Evolutionary conservation across 176 grass and related monocot species (phyloP).

Genomic region (Lolium multiflorum): DNA sequence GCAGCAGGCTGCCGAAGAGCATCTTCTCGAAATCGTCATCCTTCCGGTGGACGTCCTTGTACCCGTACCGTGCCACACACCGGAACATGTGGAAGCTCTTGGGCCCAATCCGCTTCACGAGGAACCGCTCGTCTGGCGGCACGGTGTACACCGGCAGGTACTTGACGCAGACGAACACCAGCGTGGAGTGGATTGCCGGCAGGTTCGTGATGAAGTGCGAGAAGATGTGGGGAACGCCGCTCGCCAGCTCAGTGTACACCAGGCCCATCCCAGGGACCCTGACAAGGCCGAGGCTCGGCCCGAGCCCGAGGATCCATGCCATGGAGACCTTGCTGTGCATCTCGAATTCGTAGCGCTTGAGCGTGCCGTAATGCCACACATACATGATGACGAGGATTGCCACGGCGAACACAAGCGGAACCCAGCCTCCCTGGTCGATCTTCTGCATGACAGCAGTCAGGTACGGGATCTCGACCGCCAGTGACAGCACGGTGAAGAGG

Average conservation of each 20-base stretch:
- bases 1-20: conserved; percentile 62
- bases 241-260: conserved; percentile 75
- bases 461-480: conserved; percentile 67
- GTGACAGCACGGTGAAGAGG: conserved; percentile 57
- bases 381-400: conserved; percentile 78
- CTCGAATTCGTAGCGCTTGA: conserved; percentile 79
- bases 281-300: conserved; percentile 78
- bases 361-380: conserved; percentile 77
- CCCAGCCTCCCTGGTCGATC: conserved; percentile 83
- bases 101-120: conserved; percentile 69
- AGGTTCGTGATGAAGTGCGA: conserved; percentile 95
- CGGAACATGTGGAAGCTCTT: conserved; percentile 82
- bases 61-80: conserved; percentile 77
- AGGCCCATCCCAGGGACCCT: conserved; percentile 84
- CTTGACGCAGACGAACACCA: conserved; percentile 87
- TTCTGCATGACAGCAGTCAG: conserved; percentile 62
- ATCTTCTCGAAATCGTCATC: conserved; percentile 78
- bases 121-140: conserved; percentile 61
- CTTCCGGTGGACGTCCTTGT: conserved; percentile 83
- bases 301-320: conserved; percentile 79
- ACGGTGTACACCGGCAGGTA: conserved; percentile 78
- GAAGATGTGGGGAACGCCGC: conserved; percentile 83
- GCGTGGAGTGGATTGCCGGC: conserved; percentile 76
- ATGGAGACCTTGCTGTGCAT: conserved; percentile 94
- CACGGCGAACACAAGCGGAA: conserved; percentile 58